Evolutionary conservation across 768 basidiomycete species (phyloP).

Genomic region (Amyloporia xantha): DNA sequence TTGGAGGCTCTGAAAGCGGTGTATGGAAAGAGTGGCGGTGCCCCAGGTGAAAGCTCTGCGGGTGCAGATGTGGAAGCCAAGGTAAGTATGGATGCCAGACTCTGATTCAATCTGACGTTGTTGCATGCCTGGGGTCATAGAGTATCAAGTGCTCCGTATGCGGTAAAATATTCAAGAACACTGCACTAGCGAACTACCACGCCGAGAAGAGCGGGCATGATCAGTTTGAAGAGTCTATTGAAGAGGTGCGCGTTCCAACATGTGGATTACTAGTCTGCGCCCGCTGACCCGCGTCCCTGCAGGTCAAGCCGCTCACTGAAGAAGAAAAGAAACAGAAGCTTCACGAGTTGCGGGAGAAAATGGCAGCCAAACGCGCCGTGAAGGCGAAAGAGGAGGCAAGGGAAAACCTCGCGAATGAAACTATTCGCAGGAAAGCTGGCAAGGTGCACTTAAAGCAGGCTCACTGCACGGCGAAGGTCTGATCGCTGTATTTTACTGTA

Average conservation of each 20-base stretch:
- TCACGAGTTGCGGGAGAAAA: constrained; percentile 68
- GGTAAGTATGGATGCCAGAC: constrained; percentile 29
- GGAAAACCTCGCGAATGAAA: constrained; percentile 69
- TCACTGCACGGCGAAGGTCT: background rate
- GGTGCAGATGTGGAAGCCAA: constrained; percentile 55
- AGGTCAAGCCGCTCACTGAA: constrained; percentile 93
- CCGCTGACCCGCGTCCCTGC: background rate
- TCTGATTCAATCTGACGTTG: background rate
- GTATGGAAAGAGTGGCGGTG: constrained; percentile 31
- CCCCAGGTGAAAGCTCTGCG: too few species aligned
- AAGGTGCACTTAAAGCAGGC: constrained; percentile 44
- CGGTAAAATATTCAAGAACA: constrained; percentile 80
- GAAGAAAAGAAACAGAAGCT: constrained; percentile 85
- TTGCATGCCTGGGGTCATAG: constrained; percentile 28
- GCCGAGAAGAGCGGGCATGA: constrained; percentile 94
- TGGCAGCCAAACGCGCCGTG: constrained; percentile 70
- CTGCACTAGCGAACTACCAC: constrained; percentile 85
- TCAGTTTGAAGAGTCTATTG: constrained; percentile 91
- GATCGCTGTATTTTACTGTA: constrained; percentile 20
- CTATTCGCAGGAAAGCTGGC: constrained; percentile 78
- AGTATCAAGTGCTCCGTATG: constrained; percentile 83
- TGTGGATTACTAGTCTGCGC: too few species aligned
- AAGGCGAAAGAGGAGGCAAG: constrained; percentile 71
- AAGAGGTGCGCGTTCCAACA: constrained; percentile 76
- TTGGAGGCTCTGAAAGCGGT: constrained; percentile 53